phyloP scores from a whole-genome alignment of 2,329 filamentous ascomycete genomes.

The Ilyonectria sp. region DNA sequence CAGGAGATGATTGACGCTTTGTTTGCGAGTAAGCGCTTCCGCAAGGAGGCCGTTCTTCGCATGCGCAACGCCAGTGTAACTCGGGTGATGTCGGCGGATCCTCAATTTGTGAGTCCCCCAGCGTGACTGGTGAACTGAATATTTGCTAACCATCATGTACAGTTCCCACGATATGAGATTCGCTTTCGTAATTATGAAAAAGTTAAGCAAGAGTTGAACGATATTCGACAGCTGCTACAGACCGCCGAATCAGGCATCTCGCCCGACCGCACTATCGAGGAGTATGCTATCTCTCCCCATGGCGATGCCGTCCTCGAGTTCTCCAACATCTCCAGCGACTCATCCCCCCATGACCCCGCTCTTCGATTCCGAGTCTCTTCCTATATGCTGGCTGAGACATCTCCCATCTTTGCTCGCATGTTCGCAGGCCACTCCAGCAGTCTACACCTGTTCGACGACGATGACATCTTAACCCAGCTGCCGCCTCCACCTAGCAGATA shows the following conservation, averaged over 20 bases:
- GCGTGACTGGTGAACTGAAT: not conserved
- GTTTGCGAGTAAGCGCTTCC: conserved; percentile 59
- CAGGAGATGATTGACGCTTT: conserved; percentile 60
- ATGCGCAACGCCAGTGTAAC: conserved; percentile 64
- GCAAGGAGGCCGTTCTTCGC: conserved; percentile 59
- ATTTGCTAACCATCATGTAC: conserved; percentile 26
- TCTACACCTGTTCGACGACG: conserved; percentile 54
- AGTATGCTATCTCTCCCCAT: conserved; percentile 59
- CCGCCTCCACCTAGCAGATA: conserved; percentile 55
- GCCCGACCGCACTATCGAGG: conserved; percentile 56
- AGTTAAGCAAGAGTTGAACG: conserved; percentile 58
- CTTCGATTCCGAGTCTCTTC: conserved; percentile 68
- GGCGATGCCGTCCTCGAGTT: conserved; percentile 70
- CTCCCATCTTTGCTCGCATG: conserved; percentile 66
- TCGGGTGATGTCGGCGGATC: conserved; percentile 60
- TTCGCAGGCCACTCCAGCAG: conserved; percentile 55
- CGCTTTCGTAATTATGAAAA: conserved; percentile 64
- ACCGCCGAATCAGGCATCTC: conserved; percentile 59
- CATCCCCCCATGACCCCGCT: conserved; percentile 53
- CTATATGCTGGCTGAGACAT: conserved; percentile 65
- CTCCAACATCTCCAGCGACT: conserved; percentile 57
- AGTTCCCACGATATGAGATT: conserved; percentile 63
- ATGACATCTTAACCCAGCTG: conserved; percentile 54
- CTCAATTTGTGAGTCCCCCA: conserved; percentile 56
- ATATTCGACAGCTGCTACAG: conserved; percentile 58